These are phyloP conservation scores for Rhododendron kiyosumense DNA, from an alignment of 148 eudicot species.

Conservation along the genomic window DNA sequence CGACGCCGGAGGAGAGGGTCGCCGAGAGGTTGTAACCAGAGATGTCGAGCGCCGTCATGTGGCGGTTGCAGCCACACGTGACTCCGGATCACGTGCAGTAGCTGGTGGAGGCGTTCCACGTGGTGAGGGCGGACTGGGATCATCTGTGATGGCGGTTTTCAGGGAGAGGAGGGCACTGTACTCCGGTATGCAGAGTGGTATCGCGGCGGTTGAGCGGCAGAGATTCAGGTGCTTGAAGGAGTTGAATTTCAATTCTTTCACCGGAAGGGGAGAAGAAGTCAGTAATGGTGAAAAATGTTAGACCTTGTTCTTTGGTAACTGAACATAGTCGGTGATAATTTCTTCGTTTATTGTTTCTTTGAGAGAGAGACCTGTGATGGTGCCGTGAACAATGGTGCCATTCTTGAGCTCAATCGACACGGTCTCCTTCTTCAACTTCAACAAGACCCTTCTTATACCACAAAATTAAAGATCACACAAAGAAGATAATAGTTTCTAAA, in stretches of 20 bases:
- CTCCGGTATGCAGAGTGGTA: conserved; percentile 34
- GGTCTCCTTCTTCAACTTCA: conserved; percentile 79
- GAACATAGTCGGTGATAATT: neutral
- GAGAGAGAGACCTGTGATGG: conserved; percentile 49
- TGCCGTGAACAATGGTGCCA: conserved; percentile 73
- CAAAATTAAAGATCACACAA: neutral
- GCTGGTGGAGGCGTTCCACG: conserved; percentile 50
- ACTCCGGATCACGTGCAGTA: conserved; percentile 52
- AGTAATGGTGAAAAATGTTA: too few species aligned
- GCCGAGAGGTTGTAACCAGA: conserved; percentile 60
- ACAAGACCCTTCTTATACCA: conserved; percentile 40
- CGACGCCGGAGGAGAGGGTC: conserved; percentile 50
- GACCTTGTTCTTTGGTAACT: neutral
- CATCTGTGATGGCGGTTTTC: conserved; percentile 52
- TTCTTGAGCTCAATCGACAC: conserved; percentile 78
- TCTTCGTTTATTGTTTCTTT: too few species aligned
- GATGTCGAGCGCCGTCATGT: conserved; percentile 47
- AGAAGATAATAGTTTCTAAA: neutral
- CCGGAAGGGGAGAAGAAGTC: neutral
- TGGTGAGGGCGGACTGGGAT: conserved; percentile 51
- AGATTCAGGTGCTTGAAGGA: neutral
- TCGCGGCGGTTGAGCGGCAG: conserved; percentile 15
- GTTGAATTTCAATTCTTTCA: neutral
- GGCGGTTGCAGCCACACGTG: conserved; percentile 40
- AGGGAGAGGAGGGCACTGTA: conserved; percentile 46